These are phyloP conservation scores for Aulographum hederae DNA, from an alignment of 2,329 filamentous ascomycete genomes.

Conservation along the genomic window DNA sequence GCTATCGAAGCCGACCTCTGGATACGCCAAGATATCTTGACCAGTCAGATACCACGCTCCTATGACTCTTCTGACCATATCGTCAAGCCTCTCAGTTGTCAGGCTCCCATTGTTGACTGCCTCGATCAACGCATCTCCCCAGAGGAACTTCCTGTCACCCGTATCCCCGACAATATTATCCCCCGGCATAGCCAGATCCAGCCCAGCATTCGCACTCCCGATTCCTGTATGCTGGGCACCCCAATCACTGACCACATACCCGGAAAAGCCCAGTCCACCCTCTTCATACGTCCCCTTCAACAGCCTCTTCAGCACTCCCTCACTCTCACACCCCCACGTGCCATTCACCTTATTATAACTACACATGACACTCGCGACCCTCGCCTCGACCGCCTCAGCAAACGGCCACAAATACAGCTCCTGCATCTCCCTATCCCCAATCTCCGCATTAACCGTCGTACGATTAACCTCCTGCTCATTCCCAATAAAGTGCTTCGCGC, in stretches of 20 bases:
- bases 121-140: conserved; percentile 34
- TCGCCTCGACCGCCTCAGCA: conserved; percentile 50
- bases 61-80: conserved; percentile 26
- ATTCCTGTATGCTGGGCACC: conserved; percentile 27
- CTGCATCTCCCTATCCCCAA: conserved; percentile 57
- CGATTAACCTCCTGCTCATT: conserved; percentile 38
- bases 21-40: conserved; percentile 27
- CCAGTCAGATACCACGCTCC: conserved; percentile 30
- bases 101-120: conserved; percentile 32
- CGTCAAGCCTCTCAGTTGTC: conserved; percentile 19
- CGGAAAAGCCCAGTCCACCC: conserved; percentile 30
- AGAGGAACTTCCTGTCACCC: conserved; percentile 27
- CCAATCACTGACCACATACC: conserved; percentile 20
- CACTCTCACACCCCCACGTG: conserved; percentile 32
- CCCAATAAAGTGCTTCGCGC: conserved; percentile 30
- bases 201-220: conserved; percentile 24
- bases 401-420: conserved; percentile 69
- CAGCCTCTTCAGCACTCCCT: conserved; percentile 24
- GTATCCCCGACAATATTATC: conserved; percentile 5
- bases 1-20: conserved; percentile 25
- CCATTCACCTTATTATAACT: conserved; percentile 25
- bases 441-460: conserved; percentile 29
- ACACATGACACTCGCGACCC: conserved; percentile 36
- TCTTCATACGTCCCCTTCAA: conserved; percentile 33
- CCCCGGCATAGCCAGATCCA: conserved; percentile 42